Evolutionary conservation across 208 protist species (phyloP).

Genomic region (Wallacemonas collosoma): DNA sequence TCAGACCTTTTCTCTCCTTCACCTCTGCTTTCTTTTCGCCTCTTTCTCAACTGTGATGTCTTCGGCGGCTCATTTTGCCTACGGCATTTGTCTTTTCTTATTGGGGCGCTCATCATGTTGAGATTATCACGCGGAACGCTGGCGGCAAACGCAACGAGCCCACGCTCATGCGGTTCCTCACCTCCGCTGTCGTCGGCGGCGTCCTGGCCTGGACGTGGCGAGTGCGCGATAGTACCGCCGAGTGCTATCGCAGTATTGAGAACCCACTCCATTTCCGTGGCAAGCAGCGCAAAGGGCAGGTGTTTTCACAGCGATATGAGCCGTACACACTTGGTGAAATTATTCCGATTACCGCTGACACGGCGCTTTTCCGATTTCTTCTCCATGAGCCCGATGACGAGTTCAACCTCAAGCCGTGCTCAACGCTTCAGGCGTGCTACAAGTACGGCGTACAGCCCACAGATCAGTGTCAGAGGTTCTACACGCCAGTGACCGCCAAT

Average conservation of each 20-base stretch:
- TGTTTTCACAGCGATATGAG: constrained; percentile 85
- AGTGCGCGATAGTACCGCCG: constrained; percentile 11
- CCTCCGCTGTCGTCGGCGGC: constrained; percentile 32
- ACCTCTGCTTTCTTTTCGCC: too few relatives aligned
- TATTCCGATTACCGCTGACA: constrained; percentile 86
- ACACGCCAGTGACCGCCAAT: constrained; percentile 89
- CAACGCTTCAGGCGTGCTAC: constrained; percentile 88
- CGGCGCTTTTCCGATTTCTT: constrained; percentile 88
- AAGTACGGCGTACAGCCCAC: constrained; percentile 85
- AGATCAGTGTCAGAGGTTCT: constrained; percentile 89
- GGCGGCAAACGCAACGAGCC: too few relatives aligned
- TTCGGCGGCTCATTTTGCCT: too few relatives aligned
- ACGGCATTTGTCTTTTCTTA: too few relatives aligned
- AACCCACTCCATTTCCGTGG: constrained; percentile 74
- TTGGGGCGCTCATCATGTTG: too few relatives aligned
- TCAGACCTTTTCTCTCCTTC: too few relatives aligned
- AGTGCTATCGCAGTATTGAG: constrained; percentile 80
- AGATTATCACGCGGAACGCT: too few relatives aligned
- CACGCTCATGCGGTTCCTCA: constrained; percentile 47
- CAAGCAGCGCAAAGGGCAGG: constrained; percentile 42
- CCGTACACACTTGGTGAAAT: constrained; percentile 83
- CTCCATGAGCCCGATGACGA: constrained; percentile 69
- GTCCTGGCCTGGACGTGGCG: constrained; percentile 28
- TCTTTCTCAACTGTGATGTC: too few relatives aligned
- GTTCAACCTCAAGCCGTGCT: constrained; percentile 87